phyloP scores from a whole-genome alignment of 441 rosid genomes.

The Pelargonium australe region DNA sequence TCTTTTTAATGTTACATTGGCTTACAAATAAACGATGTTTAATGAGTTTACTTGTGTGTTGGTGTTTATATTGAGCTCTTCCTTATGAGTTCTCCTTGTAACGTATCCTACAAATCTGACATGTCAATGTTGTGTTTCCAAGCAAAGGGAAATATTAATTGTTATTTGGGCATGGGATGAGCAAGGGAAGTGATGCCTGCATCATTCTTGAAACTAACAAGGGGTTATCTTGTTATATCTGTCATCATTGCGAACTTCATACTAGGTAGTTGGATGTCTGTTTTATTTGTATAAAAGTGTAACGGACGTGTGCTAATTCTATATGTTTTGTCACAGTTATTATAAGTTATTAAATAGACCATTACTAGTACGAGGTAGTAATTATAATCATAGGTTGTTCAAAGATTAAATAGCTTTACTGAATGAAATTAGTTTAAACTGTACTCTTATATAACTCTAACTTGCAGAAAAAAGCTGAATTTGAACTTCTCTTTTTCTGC shows the following conservation, averaged over 20 bases:
- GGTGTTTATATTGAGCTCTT: background rate
- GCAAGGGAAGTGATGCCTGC: background rate
- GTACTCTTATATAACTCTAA: background rate
- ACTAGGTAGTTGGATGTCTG: background rate
- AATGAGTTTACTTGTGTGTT: background rate
- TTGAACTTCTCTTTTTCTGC: slow-evolving; percentile 21
- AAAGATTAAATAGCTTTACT: slow-evolving; percentile 5
- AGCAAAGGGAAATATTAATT: background rate
- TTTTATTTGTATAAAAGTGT: background rate
- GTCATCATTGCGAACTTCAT: background rate
- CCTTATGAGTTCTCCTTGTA: background rate
- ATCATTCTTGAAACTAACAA: background rate
- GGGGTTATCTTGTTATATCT: background rate
- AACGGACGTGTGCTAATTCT: background rate
- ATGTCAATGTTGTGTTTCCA: background rate
- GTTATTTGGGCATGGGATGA: background rate
- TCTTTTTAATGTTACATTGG: background rate
- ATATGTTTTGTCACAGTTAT: too few relatives aligned
- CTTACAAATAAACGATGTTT: background rate
- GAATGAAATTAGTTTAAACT: slow-evolving; percentile 2
- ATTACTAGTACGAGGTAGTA: background rate
- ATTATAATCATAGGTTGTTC: background rate
- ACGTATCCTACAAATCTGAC: background rate
- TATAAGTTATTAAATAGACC: background rate
- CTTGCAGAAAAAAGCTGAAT: slow-evolving; percentile 12